Evolutionary conservation across 2,329 filamentous ascomycete genomes (phyloP).

Genomic region (Fusarium caatingaense): DNA sequence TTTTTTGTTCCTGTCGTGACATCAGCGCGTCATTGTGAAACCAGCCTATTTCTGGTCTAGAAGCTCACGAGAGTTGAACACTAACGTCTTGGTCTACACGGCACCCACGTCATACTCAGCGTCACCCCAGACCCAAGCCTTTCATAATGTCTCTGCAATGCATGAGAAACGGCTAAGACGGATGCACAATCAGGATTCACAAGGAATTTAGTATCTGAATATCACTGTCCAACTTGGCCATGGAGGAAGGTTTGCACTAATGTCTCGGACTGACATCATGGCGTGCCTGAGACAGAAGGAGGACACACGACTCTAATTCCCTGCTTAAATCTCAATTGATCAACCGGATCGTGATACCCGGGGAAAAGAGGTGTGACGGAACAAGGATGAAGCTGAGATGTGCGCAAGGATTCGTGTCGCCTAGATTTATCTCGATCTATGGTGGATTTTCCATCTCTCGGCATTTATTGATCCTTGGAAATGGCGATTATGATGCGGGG

Average conservation of each 20-base stretch:
- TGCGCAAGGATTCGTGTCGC: not conserved
- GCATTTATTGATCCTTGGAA: not conserved
- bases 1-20: conserved; percentile 15
- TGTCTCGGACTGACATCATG: conserved; percentile 14
- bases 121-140: conserved; percentile 6
- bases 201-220: conserved; percentile 3
- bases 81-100: not conserved
- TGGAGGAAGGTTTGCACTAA: not conserved
- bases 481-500: not conserved
- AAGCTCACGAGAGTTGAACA: not conserved
- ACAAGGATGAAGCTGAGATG: not conserved
- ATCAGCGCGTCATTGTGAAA: conserved; percentile 24
- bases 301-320: not conserved
- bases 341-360: not conserved
- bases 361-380: not conserved
- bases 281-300: not conserved
- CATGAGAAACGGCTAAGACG: not conserved
- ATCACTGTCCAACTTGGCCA: not conserved
- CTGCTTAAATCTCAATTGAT: not conserved
- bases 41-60: conserved; percentile 19
- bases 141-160: not conserved
- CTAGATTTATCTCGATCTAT: not conserved
- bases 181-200: conserved; percentile 9
- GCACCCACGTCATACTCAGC: conserved; percentile 27
- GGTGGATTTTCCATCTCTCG: not conserved